phyloP scores from a whole-genome alignment of 2,329 filamentous ascomycete genomes.

The Colletotrichum sp. region DNA sequence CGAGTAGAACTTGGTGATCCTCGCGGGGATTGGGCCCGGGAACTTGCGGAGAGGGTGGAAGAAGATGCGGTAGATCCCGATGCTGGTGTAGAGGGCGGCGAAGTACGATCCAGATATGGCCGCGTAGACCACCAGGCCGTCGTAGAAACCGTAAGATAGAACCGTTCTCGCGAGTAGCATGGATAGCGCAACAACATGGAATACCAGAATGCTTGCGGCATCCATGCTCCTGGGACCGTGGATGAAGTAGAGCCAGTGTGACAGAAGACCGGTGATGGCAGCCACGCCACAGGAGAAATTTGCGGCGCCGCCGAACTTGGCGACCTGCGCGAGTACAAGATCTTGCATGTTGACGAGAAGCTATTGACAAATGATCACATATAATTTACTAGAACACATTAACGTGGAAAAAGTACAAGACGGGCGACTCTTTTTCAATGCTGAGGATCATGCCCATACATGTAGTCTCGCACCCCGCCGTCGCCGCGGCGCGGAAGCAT shows the following conservation, averaged over 20 bases:
- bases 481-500: background rate
- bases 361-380: background rate
- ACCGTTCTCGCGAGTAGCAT: background rate
- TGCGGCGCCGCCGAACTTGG: background rate
- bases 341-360: background rate
- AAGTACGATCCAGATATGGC: constrained; percentile 11
- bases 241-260: constrained; percentile 17
- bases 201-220: background rate
- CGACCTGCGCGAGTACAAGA: background rate
- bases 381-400: background rate
- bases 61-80: constrained; percentile 23
- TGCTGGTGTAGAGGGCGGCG: constrained; percentile 28
- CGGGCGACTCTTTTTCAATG: background rate
- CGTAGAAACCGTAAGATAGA: background rate
- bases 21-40: constrained; percentile 19
- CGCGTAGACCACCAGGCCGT: background rate
- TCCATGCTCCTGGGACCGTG: background rate
- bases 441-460: background rate
- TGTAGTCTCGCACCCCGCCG: background rate
- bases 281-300: background rate
- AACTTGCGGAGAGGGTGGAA: constrained; percentile 22
- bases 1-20: constrained; percentile 21
- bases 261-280: constrained; percentile 2
- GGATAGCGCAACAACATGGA: background rate
- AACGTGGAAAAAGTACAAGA: background rate